phyloP scores from a whole-genome alignment of 352 stramenopile genomes.

The Aphanomyces euteiches region DNA sequence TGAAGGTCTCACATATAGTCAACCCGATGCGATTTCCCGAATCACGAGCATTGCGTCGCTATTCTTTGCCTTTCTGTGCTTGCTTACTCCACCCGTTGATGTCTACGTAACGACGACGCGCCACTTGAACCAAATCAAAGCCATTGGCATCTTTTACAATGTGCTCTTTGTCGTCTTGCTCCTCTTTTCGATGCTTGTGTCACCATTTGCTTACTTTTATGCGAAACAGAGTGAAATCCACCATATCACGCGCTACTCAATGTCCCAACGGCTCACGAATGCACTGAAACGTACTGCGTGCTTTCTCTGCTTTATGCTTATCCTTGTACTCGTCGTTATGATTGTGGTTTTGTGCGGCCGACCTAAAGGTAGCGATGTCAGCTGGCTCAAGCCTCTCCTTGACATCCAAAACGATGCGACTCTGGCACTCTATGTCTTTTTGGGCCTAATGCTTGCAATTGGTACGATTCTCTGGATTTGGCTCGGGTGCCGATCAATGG shows the following conservation, averaged over 20 bases:
- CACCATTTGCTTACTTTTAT: conserved; percentile 78
- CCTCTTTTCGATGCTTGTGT: conserved; percentile 62
- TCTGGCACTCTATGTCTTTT: conserved; percentile 63
- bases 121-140: conserved; percentile 45
- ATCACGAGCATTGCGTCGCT: conserved; percentile 62
- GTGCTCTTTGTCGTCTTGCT: conserved; percentile 63
- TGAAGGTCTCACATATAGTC: conserved; percentile 20
- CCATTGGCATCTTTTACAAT: conserved; percentile 61
- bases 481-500: conserved; percentile 62
- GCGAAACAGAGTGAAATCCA: conserved; percentile 79
- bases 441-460: conserved; percentile 65
- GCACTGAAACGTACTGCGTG: conserved; percentile 70
- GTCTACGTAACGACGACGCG: conserved; percentile 73
- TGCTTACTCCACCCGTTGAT: conserved; percentile 77
- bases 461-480: conserved; percentile 78
- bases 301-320: conserved; percentile 61
- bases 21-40: conserved; percentile 23
- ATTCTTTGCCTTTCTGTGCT: conserved; percentile 63
- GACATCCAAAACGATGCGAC: conserved; percentile 70
- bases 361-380: conserved; percentile 64
- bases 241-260: conserved; percentile 71
- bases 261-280: conserved; percentile 47
- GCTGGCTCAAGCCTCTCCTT: conserved; percentile 80
- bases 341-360: conserved; percentile 72
- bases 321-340: conserved; percentile 67